Conservation (phyloP, 2,329 filamentous ascomycete species). For the Botrytis fabae region DNA sequence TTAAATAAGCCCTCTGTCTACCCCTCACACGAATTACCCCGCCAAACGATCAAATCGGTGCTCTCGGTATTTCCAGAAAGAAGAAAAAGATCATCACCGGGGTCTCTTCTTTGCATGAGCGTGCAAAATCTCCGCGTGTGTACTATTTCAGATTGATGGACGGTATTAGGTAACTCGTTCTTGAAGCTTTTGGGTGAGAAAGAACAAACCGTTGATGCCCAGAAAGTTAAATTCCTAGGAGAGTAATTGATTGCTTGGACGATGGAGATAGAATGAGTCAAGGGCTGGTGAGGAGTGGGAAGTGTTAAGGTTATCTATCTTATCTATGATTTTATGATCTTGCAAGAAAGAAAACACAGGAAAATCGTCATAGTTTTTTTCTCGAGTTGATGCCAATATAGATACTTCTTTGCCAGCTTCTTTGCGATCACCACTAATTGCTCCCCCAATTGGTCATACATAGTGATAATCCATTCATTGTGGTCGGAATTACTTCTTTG, state of each 20-base stretch:
- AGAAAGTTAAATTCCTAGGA: background rate
- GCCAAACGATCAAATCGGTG: background rate
- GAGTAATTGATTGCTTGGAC: slow-evolving; percentile 11
- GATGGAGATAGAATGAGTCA: background rate
- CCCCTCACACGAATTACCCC: slow-evolving; percentile 4
- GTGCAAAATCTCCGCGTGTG: background rate
- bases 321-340: background rate
- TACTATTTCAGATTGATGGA: background rate
- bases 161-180: background rate
- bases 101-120: background rate
- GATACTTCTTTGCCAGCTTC: background rate
- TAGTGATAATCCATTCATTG: background rate
- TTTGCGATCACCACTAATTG: background rate
- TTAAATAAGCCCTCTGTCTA: background rate
- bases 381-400: background rate
- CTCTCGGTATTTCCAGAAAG: background rate
- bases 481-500: background rate
- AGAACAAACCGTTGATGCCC: background rate
- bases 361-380: slow-evolving; percentile 4
- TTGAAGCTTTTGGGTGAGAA: background rate
- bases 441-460: background rate
- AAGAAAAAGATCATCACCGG: background rate
- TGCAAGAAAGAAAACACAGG: background rate
- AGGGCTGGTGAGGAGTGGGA: background rate
- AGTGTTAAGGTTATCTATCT: background rate